These are phyloP conservation scores for Colletotrichum tofieldiae DNA, from an alignment of 2,329 filamentous ascomycete genomes.

Conservation along the genomic window DNA sequence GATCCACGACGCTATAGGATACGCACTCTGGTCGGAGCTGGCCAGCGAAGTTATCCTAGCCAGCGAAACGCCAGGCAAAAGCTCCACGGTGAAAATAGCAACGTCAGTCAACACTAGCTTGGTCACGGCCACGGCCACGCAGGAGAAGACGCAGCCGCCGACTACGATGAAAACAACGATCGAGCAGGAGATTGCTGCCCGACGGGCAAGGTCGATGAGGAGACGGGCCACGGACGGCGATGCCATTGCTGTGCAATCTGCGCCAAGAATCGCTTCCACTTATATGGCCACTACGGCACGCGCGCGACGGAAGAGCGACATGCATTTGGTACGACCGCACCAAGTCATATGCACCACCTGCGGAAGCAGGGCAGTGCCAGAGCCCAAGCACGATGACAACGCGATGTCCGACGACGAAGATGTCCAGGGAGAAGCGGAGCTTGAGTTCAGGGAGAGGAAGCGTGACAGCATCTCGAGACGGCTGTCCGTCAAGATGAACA, in stretches of 20 bases:
- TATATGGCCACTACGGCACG: not conserved
- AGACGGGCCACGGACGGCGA: slow-evolving; percentile 6
- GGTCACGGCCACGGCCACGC: not conserved
- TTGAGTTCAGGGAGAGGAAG: not conserved
- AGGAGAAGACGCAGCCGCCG: not conserved
- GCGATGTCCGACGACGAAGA: not conserved
- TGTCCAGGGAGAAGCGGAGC: not conserved
- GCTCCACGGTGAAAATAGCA: not conserved
- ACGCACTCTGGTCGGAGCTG: slow-evolving; percentile 24
- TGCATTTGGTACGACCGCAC: not conserved
- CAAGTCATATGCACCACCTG: slow-evolving; percentile 26
- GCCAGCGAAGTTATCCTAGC: not conserved
- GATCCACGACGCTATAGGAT: slow-evolving; percentile 34
- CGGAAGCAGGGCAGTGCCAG: slow-evolving; percentile 14
- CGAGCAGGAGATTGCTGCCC: not conserved
- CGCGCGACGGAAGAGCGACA: slow-evolving; percentile 9
- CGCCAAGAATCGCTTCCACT: not conserved
- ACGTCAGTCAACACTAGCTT: not conserved
- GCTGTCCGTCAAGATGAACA: slow-evolving; percentile 22
- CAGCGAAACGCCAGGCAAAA: not conserved
- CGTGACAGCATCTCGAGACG: slow-evolving; percentile 17
- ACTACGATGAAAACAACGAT: not conserved
- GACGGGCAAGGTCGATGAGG: slow-evolving; percentile 19
- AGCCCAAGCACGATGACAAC: not conserved
- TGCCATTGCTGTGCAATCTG: not conserved